Evolutionary conservation across 2,329 filamentous ascomycete genomes (phyloP).

Genomic region (Trichoderma sp.): DNA sequence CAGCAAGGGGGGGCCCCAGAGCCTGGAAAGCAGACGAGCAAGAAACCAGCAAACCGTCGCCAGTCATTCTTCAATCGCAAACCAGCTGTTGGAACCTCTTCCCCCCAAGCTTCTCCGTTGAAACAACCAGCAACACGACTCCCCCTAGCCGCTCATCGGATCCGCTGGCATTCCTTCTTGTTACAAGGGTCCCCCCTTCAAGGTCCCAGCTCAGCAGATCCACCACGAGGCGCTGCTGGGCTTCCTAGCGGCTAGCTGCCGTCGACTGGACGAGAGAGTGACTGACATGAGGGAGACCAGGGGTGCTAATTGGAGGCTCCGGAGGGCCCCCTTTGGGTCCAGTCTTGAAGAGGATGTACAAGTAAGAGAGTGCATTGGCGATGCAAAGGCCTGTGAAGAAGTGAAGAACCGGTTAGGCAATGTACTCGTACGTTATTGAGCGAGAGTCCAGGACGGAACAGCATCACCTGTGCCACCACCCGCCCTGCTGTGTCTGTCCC

Average conservation of each 20-base stretch:
- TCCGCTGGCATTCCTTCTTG: slow-evolving; percentile 5
- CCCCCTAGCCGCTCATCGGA: slow-evolving; percentile 10
- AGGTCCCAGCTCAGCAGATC: slow-evolving; percentile 5
- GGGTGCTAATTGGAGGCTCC: slow-evolving; percentile 2
- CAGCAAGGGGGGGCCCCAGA: not conserved
- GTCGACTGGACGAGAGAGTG: slow-evolving; percentile 24
- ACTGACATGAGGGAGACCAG: slow-evolving; percentile 15
- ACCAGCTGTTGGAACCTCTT: too few species aligned
- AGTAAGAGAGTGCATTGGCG: too few species aligned
- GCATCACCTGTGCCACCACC: too few species aligned
- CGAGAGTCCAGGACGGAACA: too few species aligned
- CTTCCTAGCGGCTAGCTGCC: slow-evolving; percentile 20
- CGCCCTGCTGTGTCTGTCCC: too few species aligned
- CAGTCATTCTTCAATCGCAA: too few species aligned
- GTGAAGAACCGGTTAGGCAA: too few species aligned
- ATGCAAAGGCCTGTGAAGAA: too few species aligned
- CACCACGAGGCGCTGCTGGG: slow-evolving; percentile 20
- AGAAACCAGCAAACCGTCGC: too few species aligned
- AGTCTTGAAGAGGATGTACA: not conserved
- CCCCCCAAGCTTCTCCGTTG: too few species aligned
- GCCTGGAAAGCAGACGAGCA: too few species aligned
- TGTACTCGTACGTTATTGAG: too few species aligned
- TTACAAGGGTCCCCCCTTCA: not conserved
- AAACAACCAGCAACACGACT: not conserved
- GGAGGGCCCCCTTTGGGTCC: not conserved